Percentiles rank a stretch among this genome's conserved stretches.
phyloP scores from a whole-genome alignment of 495 filamentous ascomycete genomes.

The Talaromyces proteolyticus region DNA sequence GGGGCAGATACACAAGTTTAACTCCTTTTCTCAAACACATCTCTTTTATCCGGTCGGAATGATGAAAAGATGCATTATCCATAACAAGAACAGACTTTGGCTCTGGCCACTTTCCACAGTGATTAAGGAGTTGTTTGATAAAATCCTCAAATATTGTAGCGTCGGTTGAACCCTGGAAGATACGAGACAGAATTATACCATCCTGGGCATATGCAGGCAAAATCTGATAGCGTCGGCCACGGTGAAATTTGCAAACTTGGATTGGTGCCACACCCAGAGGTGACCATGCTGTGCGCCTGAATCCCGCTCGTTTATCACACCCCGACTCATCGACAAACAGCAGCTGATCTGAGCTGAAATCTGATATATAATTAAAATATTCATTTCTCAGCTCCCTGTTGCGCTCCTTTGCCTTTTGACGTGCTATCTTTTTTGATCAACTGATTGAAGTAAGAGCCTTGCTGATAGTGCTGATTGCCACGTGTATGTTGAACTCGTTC shows the following conservation, averaged over 20 bases:
- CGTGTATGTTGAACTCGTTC: not conserved
- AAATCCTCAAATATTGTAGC: conserved; percentile 28
- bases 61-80: conserved; percentile 34
- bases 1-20: conserved; percentile 23
- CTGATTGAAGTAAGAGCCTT: not conserved
- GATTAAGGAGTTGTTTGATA: conserved; percentile 26
- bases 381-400: conserved; percentile 27
- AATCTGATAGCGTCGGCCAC: conserved; percentile 27
- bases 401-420: conserved; percentile 8
- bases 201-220: conserved; percentile 29
- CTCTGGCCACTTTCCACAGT: conserved; percentile 28
- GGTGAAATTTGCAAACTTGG: conserved; percentile 22
- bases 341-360: conserved; percentile 17
- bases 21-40: conserved; percentile 27
- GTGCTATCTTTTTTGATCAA: conserved; percentile 11
- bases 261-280: conserved; percentile 18
- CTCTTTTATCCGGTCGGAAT: conserved; percentile 20
- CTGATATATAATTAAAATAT: conserved; percentile 23
- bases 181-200: conserved; percentile 19
- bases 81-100: conserved; percentile 33
- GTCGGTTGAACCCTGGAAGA: conserved; percentile 30
- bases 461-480: not conserved
- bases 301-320: conserved; percentile 21
- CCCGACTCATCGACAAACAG: conserved; percentile 25
- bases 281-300: conserved; percentile 19